Percentiles rank a stretch among this genome's conserved stretches.
phyloP scores from a whole-genome alignment of 2,329 filamentous ascomycete genomes.

The Pezicula rhizophila region DNA sequence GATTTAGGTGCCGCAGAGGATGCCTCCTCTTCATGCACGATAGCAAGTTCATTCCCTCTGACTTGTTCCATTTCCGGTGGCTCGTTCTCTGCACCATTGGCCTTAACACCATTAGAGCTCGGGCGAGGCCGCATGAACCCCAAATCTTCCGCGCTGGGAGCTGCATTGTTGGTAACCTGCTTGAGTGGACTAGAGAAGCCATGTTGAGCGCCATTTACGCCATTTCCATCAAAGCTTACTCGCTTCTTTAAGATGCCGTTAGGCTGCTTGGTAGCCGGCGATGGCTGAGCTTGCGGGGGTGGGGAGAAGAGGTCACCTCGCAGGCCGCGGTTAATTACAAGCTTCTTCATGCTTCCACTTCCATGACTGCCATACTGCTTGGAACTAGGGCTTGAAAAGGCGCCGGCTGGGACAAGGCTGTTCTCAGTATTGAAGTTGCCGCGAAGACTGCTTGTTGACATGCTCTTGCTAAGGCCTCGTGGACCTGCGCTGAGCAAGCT shows the following conservation, averaged over 20 bases:
- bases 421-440: constrained; percentile 77
- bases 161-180: constrained; percentile 34
- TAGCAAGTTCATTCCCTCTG: constrained; percentile 68
- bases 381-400: constrained; percentile 63
- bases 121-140: constrained; percentile 48
- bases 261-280: constrained; percentile 39
- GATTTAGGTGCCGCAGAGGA: constrained; percentile 17
- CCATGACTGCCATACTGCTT: constrained; percentile 61
- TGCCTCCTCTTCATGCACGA: constrained; percentile 67
- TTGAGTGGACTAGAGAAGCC: constrained; percentile 28
- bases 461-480: constrained; percentile 75
- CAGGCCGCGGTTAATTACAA: constrained; percentile 86
- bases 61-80: constrained; percentile 64
- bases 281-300: constrained; percentile 30
- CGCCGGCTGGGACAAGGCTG: constrained; percentile 78
- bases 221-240: constrained; percentile 81
- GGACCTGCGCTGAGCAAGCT: constrained; percentile 58
- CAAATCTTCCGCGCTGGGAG: constrained; percentile 51
- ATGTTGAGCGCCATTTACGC: constrained; percentile 38
- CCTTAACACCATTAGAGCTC: constrained; percentile 35
- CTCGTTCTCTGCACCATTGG: constrained; percentile 38
- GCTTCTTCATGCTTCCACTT: constrained; percentile 73
- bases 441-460: constrained; percentile 81
- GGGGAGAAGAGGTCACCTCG: constrained; percentile 65
- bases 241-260: constrained; percentile 61